Base-by-base conservation (phyloP, 176 grass and related monocot species). In the Eragrostis nindensis region DNA sequence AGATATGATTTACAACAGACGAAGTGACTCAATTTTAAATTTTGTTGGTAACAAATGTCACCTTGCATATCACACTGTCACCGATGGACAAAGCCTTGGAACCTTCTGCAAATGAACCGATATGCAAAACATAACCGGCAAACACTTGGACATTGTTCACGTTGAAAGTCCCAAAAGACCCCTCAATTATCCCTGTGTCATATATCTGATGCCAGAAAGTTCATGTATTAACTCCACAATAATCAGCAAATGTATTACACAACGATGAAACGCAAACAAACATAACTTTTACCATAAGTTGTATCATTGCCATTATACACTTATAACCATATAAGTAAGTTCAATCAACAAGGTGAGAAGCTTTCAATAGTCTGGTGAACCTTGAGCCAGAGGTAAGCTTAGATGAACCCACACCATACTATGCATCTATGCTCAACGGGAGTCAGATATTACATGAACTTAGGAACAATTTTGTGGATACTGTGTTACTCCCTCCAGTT, bases 101-200 rank as follows among this genome's bases (percentile, higher is more conserved):
- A 75, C 77, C 78, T 83, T 83, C 57, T 24, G 75, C 11, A 82
- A 99, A 68, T 43, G 84, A 91, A 63, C 96, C 92, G 52, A 91
- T 95, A 72, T 99, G 96, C 73, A 99, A 82, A 76, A 93, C 84
- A 88, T 89, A 99, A 14, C 96, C 92, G 65, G 84, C 96, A 82
- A 89, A 95, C n/a, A 91, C 73, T 90, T 99, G 96, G 65, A 95
- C 96, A 49, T 93, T 91, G 44, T 73, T 93, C 48, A 99, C 96
- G 64, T 9, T 90, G 70, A 99, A 99, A 76, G 88, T 86, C 87
- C 92, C 96, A 68, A 86, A 93, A 72, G 90, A 78, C 16, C 96
- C 92, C 76, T 99, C 90, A 56, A 99, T 99, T 30, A 43, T 91
- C 13, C 96, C 96, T 19, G 79, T 95, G 72, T 99, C 96, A 74